phyloP scores from a whole-genome alignment of 2,329 filamentous ascomycete genomes.

The Fusarium dlaminii region DNA sequence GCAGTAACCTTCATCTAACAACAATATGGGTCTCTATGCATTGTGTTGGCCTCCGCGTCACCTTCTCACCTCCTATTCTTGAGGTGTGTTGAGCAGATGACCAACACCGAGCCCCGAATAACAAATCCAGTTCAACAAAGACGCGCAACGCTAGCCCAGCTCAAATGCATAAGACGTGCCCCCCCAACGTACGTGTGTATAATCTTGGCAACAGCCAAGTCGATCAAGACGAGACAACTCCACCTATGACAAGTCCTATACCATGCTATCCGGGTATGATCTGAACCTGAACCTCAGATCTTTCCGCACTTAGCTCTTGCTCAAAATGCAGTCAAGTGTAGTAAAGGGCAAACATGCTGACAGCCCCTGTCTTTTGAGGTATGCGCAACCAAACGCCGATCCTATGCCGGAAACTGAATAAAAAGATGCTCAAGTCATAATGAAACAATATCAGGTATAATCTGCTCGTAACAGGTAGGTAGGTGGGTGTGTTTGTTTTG shows the following conservation, averaged over 20 bases:
- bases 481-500: not conserved
- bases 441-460: slow-evolving; percentile 32
- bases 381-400: slow-evolving; percentile 43
- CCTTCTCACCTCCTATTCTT: not conserved
- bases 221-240: slow-evolving; percentile 31
- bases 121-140: slow-evolving; percentile 19
- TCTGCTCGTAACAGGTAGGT: slow-evolving; percentile 25
- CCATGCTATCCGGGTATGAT: slow-evolving; percentile 45
- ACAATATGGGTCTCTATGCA: slow-evolving; percentile 14
- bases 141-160: slow-evolving; percentile 21
- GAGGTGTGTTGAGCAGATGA: not conserved
- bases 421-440: slow-evolving; percentile 36
- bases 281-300: slow-evolving; percentile 15
- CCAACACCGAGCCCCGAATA: slow-evolving; percentile 4
- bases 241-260: slow-evolving; percentile 40
- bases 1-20: slow-evolving; percentile 37
- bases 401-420: slow-evolving; percentile 39
- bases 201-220: slow-evolving; percentile 24
- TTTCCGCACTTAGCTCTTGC: slow-evolving; percentile 25
- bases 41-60: slow-evolving; percentile 15
- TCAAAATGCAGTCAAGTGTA: not conserved
- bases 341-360: slow-evolving; percentile 35
- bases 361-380: slow-evolving; percentile 30
- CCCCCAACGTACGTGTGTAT: slow-evolving; percentile 12
- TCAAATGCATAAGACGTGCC: slow-evolving; percentile 27